Conservation (phyloP, 129 eudicot genomes). For the Flaveria sonorensis region DNA sequence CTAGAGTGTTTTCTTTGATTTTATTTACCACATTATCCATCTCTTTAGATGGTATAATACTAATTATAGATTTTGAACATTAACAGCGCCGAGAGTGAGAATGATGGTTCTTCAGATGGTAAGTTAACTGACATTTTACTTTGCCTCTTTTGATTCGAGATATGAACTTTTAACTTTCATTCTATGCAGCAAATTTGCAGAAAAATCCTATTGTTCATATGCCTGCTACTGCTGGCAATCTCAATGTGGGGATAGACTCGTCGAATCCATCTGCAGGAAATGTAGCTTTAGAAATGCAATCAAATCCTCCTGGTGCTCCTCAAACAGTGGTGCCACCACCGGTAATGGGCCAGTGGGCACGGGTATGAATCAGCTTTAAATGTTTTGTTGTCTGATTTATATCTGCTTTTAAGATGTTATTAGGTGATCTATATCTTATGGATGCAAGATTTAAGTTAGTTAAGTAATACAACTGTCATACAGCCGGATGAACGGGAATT, state of each 20-base stretch:
- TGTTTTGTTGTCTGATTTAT: not conserved
- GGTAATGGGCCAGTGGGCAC: constrained; percentile 70
- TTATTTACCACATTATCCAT: not conserved
- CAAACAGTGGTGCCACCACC: constrained; percentile 30
- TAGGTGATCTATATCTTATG: not conserved
- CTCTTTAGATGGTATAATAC: not conserved
- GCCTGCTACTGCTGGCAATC: constrained; percentile 50
- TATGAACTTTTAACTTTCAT: not conserved
- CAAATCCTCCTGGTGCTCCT: constrained; percentile 38
- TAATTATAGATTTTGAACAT: constrained; percentile 1
- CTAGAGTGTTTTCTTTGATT: not conserved
- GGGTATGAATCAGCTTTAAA: constrained; percentile 33
- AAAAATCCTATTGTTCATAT: constrained; percentile 56
- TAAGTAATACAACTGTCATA: not conserved
- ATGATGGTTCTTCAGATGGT: constrained; percentile 86
- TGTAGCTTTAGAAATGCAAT: constrained; percentile 50
- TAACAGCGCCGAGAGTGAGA: constrained; percentile 78
- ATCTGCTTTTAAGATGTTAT: not conserved
- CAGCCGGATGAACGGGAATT: constrained; percentile 86
- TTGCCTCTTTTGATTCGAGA: not conserved
- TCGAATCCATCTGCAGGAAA: constrained; percentile 71
- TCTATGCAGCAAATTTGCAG: constrained; percentile 63
- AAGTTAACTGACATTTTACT: constrained; percentile 16
- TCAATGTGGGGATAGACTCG: constrained; percentile 79
- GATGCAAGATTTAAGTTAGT: not conserved